These are phyloP conservation scores for Phlegmacium glaucopus DNA, from an alignment of 768 basidiomycete species.

Conservation along the genomic window DNA sequence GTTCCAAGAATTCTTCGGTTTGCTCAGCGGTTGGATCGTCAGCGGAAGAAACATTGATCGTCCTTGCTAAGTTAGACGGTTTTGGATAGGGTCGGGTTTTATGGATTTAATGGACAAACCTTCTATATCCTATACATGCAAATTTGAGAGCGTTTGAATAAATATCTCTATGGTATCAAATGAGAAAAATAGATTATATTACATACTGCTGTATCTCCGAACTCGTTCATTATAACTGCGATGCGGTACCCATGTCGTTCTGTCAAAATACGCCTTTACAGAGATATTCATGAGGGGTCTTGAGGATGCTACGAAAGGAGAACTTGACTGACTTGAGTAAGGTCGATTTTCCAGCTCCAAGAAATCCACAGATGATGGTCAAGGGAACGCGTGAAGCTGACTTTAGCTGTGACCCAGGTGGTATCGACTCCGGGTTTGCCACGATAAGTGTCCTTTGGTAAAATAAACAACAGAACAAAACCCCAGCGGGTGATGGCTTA, in stretches of 20 bases:
- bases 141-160: too few relatives aligned
- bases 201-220: slow-evolving; percentile 89
- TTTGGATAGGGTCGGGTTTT: slow-evolving; percentile 1
- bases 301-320: background rate
- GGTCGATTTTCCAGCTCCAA: slow-evolving; percentile 94
- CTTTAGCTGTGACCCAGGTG: background rate
- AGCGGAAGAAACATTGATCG: slow-evolving; percentile 75
- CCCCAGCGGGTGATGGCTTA: too few relatives aligned
- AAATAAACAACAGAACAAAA: too few relatives aligned
- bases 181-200: too few relatives aligned
- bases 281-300: too few relatives aligned
- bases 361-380: slow-evolving; percentile 92
- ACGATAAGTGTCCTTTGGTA: slow-evolving; percentile 19
- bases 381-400: slow-evolving; percentile 59
- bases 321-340: slow-evolving; percentile 63
- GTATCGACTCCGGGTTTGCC: background rate
- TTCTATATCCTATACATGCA: slow-evolving; percentile 82
- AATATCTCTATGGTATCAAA: too few relatives aligned
- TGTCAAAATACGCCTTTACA: slow-evolving; percentile 71
- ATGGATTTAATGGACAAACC: slow-evolving; percentile 40
- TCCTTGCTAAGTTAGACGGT: slow-evolving; percentile 54
- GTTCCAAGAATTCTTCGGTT: slow-evolving; percentile 85
- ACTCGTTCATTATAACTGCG: slow-evolving; percentile 98
- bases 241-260: slow-evolving; percentile 94
- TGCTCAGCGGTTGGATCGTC: slow-evolving; percentile 60